Base-by-base conservation (phyloP, 805 yeast species). In the Debaryomyces maramus region DNA sequence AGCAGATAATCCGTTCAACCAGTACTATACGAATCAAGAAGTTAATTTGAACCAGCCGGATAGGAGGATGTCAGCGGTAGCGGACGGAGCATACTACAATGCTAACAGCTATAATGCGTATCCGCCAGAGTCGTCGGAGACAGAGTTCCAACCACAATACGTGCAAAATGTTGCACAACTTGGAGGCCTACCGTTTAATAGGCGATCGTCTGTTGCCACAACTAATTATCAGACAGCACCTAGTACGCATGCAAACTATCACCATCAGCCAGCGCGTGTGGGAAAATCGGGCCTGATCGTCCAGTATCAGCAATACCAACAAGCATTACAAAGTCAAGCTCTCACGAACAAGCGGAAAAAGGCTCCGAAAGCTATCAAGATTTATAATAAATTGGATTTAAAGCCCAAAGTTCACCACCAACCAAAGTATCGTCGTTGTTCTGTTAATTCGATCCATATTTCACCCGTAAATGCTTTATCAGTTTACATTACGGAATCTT, bases 391-490 rank as follows among this genome's bases (percentile, higher is more conserved):
- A 36, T 44, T 63, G n/a, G 88, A 85, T 39, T 61, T 85, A 44
- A 67, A 65, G n/a, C 95, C 95, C 0, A 62, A 67, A 10, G 43
- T 74, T 3, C 82, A 85, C 52, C 60, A 63, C n/a, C 76, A 73
- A 36, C 90, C 90, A 2, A 81, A 81, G 61, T 83, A 77, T 52
- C 67, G 93, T 46, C 67, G 93, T 41, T 84, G 88, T 7, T 80
- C 88, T 0, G 71, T 80, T 35, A 75, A 81, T 30, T 73, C 83
- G 2, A 67, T 73, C 13, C 82, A 78, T 41, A 78, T 85, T 3
- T 84, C 93, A 4, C 99, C 99, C 1, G 72, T 87, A 17, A 70
- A 76, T 41, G 96, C 96, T 0, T 67, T 91, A 43, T 86, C 97
- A 0, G 75, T 82, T 3, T 80, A 85, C 34, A 66, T 93, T 36